phyloP scores from a whole-genome alignment of 108 stramenopile species.

The Craspedostauros australis region DNA sequence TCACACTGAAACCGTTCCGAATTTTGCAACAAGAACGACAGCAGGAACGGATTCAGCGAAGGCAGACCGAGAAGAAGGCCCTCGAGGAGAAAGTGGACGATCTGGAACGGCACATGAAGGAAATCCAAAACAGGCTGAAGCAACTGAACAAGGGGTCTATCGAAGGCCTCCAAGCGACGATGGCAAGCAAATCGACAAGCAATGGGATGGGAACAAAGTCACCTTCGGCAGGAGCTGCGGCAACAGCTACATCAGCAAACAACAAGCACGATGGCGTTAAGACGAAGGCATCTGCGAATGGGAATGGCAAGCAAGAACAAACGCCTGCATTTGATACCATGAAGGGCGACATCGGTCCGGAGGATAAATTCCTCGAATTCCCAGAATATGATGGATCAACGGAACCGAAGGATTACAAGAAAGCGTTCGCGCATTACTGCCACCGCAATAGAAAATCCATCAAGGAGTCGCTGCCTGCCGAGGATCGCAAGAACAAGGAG shows the following conservation, averaged over 20 bases:
- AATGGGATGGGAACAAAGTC: neutral
- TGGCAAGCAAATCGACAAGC: neutral
- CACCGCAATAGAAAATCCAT: constrained; percentile 53
- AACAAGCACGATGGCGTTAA: constrained; percentile 15
- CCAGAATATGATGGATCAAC: constrained; percentile 74
- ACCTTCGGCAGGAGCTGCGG: constrained; percentile 1
- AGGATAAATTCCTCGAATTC: constrained; percentile 60
- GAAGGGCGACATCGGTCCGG: constrained; percentile 60
- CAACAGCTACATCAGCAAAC: neutral
- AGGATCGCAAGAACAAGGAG: constrained; percentile 65
- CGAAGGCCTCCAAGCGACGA: neutral
- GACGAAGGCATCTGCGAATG: constrained; percentile 1
- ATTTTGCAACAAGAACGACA: constrained; percentile 46
- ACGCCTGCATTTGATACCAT: neutral
- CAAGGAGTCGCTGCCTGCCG: constrained; percentile 51
- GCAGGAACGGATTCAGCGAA: constrained; percentile 19
- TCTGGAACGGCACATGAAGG: constrained; percentile 57
- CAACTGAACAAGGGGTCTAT: constrained; percentile 19
- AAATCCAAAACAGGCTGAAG: constrained; percentile 62
- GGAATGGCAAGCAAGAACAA: too few species aligned
- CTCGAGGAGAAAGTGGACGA: constrained; percentile 69
- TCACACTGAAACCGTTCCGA: constrained; percentile 58
- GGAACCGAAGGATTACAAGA: constrained; percentile 62
- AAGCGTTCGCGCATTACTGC: constrained; percentile 83
- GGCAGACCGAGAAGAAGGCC: constrained; percentile 41